Conservation (phyloP, 441 rosid species). For the Pelargonium myrrhifolium region DNA sequence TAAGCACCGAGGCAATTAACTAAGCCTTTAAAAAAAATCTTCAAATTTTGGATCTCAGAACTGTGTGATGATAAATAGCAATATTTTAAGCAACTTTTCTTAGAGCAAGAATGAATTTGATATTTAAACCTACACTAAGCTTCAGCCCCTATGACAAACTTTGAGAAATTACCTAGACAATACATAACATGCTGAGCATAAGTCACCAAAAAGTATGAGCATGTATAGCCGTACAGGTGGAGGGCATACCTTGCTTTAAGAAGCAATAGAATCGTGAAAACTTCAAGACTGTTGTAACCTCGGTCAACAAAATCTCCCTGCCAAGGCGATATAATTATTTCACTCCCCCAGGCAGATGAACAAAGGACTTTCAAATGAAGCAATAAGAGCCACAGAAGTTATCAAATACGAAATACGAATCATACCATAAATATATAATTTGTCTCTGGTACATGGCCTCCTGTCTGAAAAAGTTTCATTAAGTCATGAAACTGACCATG, state of each 20-base stretch:
- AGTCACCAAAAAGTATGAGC: not conserved
- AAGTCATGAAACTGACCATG: constrained; percentile 97
- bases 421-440: constrained; percentile 96
- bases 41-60: not conserved
- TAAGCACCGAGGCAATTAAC: too few species aligned
- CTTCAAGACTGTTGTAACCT: constrained; percentile 99
- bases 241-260: constrained; percentile 84
- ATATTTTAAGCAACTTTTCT: not conserved
- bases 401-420: constrained; percentile 24
- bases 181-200: not conserved
- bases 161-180: too few species aligned
- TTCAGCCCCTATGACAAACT: too few species aligned
- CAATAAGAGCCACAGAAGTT: not conserved
- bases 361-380: constrained; percentile 6
- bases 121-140: not conserved
- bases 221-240: not conserved
- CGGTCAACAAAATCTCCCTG: constrained; percentile 99
- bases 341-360: not conserved
- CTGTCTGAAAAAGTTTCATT: constrained; percentile 97
- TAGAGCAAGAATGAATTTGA: not conserved
- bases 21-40: not conserved
- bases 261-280: constrained; percentile 93
- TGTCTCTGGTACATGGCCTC: constrained; percentile 97
- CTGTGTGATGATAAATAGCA: not conserved
- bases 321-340: constrained; percentile 15